These are phyloP conservation scores for Cladophialophora immunda DNA, from an alignment of 2,329 filamentous ascomycete genomes.

Conservation along the genomic window DNA sequence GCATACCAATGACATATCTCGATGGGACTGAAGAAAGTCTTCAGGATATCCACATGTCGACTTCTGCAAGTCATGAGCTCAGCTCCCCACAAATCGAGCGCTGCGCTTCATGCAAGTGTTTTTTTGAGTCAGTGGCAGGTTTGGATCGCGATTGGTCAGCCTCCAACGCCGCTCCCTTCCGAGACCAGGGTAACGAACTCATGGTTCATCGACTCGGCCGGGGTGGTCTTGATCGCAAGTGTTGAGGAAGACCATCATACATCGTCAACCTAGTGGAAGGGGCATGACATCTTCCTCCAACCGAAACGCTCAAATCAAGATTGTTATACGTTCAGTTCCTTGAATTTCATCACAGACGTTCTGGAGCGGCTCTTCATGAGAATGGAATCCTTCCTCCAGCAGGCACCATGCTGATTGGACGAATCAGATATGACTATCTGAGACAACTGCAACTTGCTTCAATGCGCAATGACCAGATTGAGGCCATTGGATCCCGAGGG, in stretches of 20 bases:
- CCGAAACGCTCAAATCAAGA: constrained; percentile 10
- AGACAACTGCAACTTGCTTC: constrained; percentile 27
- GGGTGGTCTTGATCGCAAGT: background rate
- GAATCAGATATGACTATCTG: constrained; percentile 10
- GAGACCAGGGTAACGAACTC: constrained; percentile 21
- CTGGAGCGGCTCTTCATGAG: constrained; percentile 17
- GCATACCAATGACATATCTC: constrained; percentile 8
- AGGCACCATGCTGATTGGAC: constrained; percentile 21
- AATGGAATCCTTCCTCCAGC: constrained; percentile 10
- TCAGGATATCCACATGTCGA: background rate
- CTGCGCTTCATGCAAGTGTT: constrained; percentile 18
- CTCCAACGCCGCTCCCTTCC: constrained; percentile 7
- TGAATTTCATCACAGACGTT: constrained; percentile 21
- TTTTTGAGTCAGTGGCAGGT: background rate
- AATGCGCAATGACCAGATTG: constrained; percentile 14
- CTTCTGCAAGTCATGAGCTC: constrained; percentile 19
- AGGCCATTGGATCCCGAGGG: constrained; percentile 21
- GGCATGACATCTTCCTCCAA: constrained; percentile 4
- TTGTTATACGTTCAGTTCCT: background rate
- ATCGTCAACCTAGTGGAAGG: background rate
- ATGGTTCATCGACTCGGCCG: constrained; percentile 8
- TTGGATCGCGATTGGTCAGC: constrained; percentile 8
- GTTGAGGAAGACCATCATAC: constrained; percentile 1
- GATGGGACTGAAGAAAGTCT: constrained; percentile 1
- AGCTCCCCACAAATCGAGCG: constrained; percentile 11